Conservation (phyloP, 768 basidiomycete species). For the Cubamyces lactineus region DNA sequence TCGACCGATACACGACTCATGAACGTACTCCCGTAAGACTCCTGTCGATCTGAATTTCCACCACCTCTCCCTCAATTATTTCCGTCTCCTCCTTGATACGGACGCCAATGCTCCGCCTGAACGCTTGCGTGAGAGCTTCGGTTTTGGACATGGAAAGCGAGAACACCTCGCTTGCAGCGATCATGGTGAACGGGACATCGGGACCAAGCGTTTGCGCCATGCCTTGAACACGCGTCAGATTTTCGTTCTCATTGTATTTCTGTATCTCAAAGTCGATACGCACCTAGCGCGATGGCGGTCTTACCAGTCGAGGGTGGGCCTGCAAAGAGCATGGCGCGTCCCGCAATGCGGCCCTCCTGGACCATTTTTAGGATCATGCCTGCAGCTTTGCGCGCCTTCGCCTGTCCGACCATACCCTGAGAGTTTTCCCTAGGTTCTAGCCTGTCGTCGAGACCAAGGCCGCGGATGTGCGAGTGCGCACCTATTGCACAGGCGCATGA, state of each 20-base stretch:
- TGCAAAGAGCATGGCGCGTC: constrained; percentile 94
- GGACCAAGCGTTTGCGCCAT: constrained; percentile 95
- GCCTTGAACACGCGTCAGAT: constrained; percentile 47
- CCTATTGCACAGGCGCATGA: constrained; percentile 44
- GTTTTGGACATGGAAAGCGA: constrained; percentile 99
- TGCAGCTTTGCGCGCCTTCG: constrained; percentile 93
- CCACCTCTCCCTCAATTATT: constrained; percentile 96
- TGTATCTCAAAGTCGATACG: background rate
- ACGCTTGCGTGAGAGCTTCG: constrained; percentile 95
- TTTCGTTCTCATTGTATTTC: background rate
- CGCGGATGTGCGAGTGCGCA: constrained; percentile 93
- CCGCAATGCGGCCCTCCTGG: constrained; percentile 93
- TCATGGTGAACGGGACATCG: constrained; percentile 98
- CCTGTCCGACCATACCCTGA: constrained; percentile 98
- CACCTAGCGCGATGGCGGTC: constrained; percentile 96
- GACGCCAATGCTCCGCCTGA: constrained; percentile 94
- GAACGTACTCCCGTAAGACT: constrained; percentile 88
- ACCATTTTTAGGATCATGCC: constrained; percentile 99
- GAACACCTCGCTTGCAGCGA: constrained; percentile 97
- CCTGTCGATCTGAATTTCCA: constrained; percentile 97
- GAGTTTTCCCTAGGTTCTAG: constrained; percentile 87
- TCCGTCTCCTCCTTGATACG: constrained; percentile 98
- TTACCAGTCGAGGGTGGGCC: constrained; percentile 98
- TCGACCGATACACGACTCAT: background rate
- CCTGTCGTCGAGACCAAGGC: constrained; percentile 89